Conservation (phyloP, 139 green algal genomes). For the Picochlorum sp. region DNA sequence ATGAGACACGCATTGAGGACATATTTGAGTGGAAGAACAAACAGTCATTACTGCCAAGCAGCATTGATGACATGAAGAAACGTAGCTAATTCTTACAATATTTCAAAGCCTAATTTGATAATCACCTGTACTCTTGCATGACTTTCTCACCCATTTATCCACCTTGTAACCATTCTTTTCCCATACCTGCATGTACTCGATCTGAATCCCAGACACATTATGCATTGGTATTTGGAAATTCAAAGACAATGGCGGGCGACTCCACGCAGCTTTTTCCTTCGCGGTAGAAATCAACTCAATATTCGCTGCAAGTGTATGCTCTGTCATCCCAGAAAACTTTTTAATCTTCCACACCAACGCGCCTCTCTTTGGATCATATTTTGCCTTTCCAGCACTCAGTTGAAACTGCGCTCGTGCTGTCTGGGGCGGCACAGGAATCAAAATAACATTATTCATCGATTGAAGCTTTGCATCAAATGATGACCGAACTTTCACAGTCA, state of each 20-base stretch:
- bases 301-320: constrained; percentile 76
- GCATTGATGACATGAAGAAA: background rate
- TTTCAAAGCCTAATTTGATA: constrained; percentile 42
- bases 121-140: constrained; percentile 68
- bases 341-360: constrained; percentile 91
- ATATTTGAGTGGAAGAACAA: constrained; percentile 45
- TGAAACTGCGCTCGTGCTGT: constrained; percentile 77
- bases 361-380: constrained; percentile 84
- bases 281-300: constrained; percentile 84
- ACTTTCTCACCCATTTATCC: constrained; percentile 90
- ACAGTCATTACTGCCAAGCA: constrained; percentile 35
- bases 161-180: constrained; percentile 73
- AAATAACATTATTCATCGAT: constrained; percentile 61
- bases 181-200: constrained; percentile 87
- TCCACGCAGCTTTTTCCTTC: constrained; percentile 75
- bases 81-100: background rate
- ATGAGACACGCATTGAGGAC: constrained; percentile 21
- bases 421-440: constrained; percentile 86
- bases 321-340: constrained; percentile 53
- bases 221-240: constrained; percentile 92
- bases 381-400: constrained; percentile 66
- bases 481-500: constrained; percentile 56
- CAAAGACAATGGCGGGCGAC: constrained; percentile 73
- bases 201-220: constrained; percentile 67
- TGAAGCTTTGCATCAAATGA: constrained; percentile 69